Base-by-base conservation (phyloP, 768 basidiomycete species). In the Boletus patriciae region DNA sequence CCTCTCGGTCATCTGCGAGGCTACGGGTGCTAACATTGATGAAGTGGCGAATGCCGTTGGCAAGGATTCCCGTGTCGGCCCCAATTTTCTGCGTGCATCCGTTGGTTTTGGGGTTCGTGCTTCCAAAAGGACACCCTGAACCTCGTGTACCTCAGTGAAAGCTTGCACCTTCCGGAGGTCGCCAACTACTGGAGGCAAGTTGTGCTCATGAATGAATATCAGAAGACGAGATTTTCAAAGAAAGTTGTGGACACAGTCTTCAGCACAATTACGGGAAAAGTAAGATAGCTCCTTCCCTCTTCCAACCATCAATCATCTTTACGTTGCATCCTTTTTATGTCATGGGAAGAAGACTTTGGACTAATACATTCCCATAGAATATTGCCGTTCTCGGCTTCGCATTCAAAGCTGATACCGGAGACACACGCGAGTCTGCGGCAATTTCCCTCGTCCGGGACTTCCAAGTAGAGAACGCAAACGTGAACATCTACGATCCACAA, bases 101-200 rank as follows among this genome's bases (percentile, higher is more conserved):
- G 94, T 97, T 66, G 96, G 97, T 21, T 99, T 99, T 66, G 96
- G 97, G 97, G 97, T 37, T 92, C 90, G 13, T 99, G 96, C 78
- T 99, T 99, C 91, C 96, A 98, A 78, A 98, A 99, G 75, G 96
- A 99, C 70, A 98, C 98, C 74, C 86, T 99, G 68, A 99, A 99
- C 79, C 81, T 99, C 59, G 97, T 98, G 45, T 99, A 99, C 78
- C 85, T 99, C 43, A 89, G 86, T 69, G 95, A 98, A 77, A 93
- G 90, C 60, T 76, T 93, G 53, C 94, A 98, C 75, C 82, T 99
- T 52, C 94, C 95, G 38, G 94, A 98, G 73, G 95, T 99, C 27
- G 97, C 96, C 33, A 89, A 87, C 16, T 99, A 99, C 80, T 99
- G 97, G 97, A 83, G 84, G 50, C 90, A 95, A 71, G 95, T 99